Base-by-base conservation (phyloP, 177 flowering plant species). In the Vitis hybrid region DNA sequence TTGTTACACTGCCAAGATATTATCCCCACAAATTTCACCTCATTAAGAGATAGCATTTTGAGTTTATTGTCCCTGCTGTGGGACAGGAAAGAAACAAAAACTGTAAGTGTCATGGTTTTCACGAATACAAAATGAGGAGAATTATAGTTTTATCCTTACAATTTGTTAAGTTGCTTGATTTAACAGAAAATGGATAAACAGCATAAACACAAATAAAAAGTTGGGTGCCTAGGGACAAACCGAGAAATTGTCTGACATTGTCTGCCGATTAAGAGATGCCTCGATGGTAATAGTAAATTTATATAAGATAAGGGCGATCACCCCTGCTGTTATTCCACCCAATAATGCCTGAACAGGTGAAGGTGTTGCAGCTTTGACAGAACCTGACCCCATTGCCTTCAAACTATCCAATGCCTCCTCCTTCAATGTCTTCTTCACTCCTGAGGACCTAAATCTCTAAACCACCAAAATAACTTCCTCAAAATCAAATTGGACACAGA, bases 341-440 rank as follows among this genome's bases (percentile, higher is more conserved):
- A 92, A 68, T 54, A 95, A 82, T 54, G 98, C 92, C 73, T 93
- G 96, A 47, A 76, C 76, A 17, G 97, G 83, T 0, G 98, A 87
- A 63, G 94, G 93, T 28, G 93, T 83, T 4, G 84, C 4, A 4
- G 78, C 77, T 13, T 87, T 88, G 12, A 84, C 67, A 0, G 86
- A 33, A 55, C 77, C 75, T 13, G 90, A 74, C 14, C 79, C 76
- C 73, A 95, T 80, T 59, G 87, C 85, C 78, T 88, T 93, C 82
- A 95, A 81, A 69, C 79, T 90, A 44, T 89, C 96, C 81, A 93
- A 20, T 47, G 98, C 99, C 68, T 95, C 98, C 50, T 92, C 97
- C 72, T 88, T 85, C 69, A 92, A 53, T 12, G 87, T 79, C 71
- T 86, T 92, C 80, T 85, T 85, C 1, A 69, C 88, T 56, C 89